Base-by-base conservation (phyloP, 805 yeast species). In the Scheffersomyces lignosus region DNA sequence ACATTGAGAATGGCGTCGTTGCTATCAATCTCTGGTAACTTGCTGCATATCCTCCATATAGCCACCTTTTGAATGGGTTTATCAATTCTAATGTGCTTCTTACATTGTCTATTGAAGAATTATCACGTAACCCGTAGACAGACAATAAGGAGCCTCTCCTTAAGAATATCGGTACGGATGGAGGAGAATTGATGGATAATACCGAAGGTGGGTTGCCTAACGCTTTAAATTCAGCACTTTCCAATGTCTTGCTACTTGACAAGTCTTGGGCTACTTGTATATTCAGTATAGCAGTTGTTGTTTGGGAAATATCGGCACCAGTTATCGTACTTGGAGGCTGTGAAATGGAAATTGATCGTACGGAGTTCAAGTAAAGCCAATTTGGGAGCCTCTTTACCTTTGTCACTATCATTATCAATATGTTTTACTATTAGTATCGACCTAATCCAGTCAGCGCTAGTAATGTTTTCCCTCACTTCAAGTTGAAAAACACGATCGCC, bases 141-240 rank as follows among this genome's bases (percentile, higher is more conserved):
- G 81, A 64, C 33, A 81, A 55, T 20, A 81, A 51, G 0, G 83
- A 66, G 3, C 78, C 75, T 27, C 68, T 62, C 27, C 71, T 64
- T 9, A 79, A 56, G 42, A 65, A 62, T 2, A 78, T 56, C 0
- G 86, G 84, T 1, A 77, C 59, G 0, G 85, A 79, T 1, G 87
- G 80, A 1, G 82, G 80, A n/a, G 76, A 51, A 1, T 68, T 59
- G n/a, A 79, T 53, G 4, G 75, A 63, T 15, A 79, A 55, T 0
- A 78, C 63, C 0, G 79, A 62, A 15, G 75, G 70, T 2, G 80
- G 74, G 4, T 54, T 58, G 5, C 81, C 82, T 37, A 78, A 47
- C 0, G 75, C 60, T 31, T 66, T 57, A 41, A 76, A 65, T 18
- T 56, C 49, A 23, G 58, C 49, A 5, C 44, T 42, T 15, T 59